phyloP scores from a whole-genome alignment of 2,329 filamentous ascomycete genomes.

The Penicillium rolfsii region DNA sequence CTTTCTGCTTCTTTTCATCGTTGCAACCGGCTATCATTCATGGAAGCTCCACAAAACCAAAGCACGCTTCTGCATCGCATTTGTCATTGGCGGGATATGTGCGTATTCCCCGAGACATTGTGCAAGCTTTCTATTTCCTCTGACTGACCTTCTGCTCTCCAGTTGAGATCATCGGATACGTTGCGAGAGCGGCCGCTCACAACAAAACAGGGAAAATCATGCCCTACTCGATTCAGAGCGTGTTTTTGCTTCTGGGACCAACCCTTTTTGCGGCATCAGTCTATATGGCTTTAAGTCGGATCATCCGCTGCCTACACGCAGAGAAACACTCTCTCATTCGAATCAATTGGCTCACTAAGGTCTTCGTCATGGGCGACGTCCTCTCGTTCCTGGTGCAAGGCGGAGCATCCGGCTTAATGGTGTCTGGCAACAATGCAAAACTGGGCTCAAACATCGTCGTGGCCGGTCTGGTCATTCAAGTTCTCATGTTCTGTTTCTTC shows the following conservation, averaged over 20 bases:
- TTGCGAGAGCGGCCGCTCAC: conserved; percentile 18
- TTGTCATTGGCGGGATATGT: conserved; percentile 3
- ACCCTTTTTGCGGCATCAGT: conserved; percentile 19
- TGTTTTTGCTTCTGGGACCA: conserved; percentile 39
- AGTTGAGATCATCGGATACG: conserved; percentile 26
- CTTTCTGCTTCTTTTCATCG: background rate
- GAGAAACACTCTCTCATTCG: conserved; percentile 13
- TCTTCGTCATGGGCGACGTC: conserved; percentile 18
- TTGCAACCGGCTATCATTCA: background rate
- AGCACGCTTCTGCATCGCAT: conserved; percentile 1
- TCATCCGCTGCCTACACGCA: conserved; percentile 12
- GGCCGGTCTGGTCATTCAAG: background rate
- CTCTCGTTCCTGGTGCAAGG: conserved; percentile 17
- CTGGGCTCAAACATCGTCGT: conserved; percentile 9
- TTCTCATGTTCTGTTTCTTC: conserved; percentile 7
- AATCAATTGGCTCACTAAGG: conserved; percentile 14
- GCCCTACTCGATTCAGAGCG: conserved; percentile 36
- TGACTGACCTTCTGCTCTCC: background rate
- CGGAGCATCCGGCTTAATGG: conserved; percentile 13
- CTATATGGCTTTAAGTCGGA: conserved; percentile 16
- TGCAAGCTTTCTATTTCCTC: background rate
- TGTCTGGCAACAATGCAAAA: background rate
- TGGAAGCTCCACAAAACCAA: conserved; percentile 4
- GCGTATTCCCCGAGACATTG: background rate
- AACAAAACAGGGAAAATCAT: conserved; percentile 16